These are phyloP conservation scores for Limonium bicolor DNA, from an alignment of 148 eudicot species.

Conservation along the genomic window DNA sequence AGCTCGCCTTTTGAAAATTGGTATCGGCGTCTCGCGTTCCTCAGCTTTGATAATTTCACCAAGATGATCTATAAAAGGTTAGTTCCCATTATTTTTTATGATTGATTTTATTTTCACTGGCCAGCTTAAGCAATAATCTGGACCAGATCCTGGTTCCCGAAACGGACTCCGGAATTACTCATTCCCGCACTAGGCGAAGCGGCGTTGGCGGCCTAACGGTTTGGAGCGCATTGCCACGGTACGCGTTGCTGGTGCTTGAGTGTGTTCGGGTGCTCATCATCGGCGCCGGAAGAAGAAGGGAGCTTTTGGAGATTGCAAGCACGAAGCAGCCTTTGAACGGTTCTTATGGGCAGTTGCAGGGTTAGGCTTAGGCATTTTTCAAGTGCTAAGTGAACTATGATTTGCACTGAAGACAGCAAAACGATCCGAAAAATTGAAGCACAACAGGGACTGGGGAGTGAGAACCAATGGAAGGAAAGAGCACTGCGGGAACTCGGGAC, in stretches of 20 bases:
- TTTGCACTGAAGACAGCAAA: too few species aligned
- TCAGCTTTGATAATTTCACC: slow-evolving; percentile 72
- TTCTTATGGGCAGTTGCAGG: slow-evolving; percentile 1
- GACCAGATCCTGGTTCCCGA: slow-evolving; percentile 40
- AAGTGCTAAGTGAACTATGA: too few species aligned
- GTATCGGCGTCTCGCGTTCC: slow-evolving; percentile 55
- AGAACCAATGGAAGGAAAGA: too few species aligned
- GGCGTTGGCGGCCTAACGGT: slow-evolving; percentile 15
- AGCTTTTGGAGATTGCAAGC: slow-evolving; percentile 53
- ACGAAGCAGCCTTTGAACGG: slow-evolving; percentile 12
- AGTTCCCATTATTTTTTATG: slow-evolving; percentile 98
- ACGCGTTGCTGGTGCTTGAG: slow-evolving; percentile 92
- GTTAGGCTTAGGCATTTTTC: slow-evolving; percentile 10
- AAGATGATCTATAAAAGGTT: slow-evolving; percentile 82
- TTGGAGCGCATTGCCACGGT: slow-evolving; percentile 71
- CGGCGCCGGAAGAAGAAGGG: slow-evolving; percentile 70
- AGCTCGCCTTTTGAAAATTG: slow-evolving; percentile 95
- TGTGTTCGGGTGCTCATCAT: slow-evolving; percentile 85
- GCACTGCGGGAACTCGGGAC: too few species aligned
- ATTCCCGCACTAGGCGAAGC: slow-evolving; percentile 12
- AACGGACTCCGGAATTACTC: slow-evolving; percentile 26
- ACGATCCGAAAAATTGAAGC: too few species aligned
- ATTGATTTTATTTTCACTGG: slow-evolving; percentile 94
- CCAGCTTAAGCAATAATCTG: slow-evolving; percentile 89
- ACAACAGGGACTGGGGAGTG: too few species aligned